A percentile compares a stretch with the other conserved stretches of the same genome.
Evolutionary conservation across 1,284 basidiomycete genomes (phyloP).

Genomic region (Trichosporon sp.): DNA sequence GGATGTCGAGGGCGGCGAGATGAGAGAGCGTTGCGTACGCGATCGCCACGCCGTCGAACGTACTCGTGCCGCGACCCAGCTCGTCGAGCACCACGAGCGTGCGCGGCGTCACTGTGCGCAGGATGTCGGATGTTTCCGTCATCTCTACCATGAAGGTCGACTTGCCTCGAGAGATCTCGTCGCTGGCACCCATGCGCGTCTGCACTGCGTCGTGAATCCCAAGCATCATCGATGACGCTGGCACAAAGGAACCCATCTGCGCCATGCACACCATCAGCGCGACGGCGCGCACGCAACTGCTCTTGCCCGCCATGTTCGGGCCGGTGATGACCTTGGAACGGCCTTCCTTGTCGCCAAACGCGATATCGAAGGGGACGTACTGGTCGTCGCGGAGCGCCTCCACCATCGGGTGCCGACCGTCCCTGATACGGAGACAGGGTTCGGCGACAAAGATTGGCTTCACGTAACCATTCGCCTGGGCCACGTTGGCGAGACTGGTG

Average conservation of each 20-base stretch:
- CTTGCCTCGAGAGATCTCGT: constrained; percentile 78
- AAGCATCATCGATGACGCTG: constrained; percentile 71
- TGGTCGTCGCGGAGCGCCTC: constrained; percentile 74
- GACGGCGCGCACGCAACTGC: constrained; percentile 51
- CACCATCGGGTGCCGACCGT: constrained; percentile 72
- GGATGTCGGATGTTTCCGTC: constrained; percentile 87
- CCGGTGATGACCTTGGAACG: constrained; percentile 72
- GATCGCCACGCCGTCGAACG: constrained; percentile 56
- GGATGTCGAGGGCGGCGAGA: constrained; percentile 68
- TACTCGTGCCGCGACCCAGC: constrained; percentile 54
- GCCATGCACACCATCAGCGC: constrained; percentile 57
- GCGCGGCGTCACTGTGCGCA: constrained; percentile 69
- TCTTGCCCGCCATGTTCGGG: constrained; percentile 59
- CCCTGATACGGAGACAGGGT: constrained; percentile 56
- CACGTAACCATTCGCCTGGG: constrained; percentile 59
- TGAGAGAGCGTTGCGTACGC: constrained; percentile 71
- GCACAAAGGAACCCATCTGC: constrained; percentile 63
- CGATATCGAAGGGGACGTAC: constrained; percentile 67
- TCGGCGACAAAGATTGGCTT: constrained; percentile 72
- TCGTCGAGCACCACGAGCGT: constrained; percentile 83
- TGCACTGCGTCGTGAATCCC: constrained; percentile 80
- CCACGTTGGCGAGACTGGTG: constrained; percentile 51
- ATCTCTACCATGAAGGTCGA: constrained; percentile 97
- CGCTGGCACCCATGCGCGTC: constrained; percentile 70
- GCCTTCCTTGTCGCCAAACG: constrained; percentile 57